Base-by-base conservation (phyloP, 2,329 filamentous ascomycete genomes). In the Grosmannia serpens region DNA sequence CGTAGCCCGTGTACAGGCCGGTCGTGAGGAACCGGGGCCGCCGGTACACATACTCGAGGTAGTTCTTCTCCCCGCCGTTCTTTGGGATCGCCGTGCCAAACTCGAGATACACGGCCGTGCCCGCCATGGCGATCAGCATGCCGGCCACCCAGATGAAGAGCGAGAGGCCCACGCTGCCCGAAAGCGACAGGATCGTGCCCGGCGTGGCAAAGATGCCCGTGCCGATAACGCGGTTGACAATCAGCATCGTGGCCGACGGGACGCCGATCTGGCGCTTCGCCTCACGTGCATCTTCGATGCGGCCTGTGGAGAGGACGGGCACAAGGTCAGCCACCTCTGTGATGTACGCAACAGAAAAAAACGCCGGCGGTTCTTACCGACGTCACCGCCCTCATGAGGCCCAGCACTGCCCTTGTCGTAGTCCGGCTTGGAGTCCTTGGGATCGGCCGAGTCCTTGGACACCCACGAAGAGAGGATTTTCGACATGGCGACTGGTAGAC, bases 201-300 rank as follows among this genome's bases (percentile, higher is more conserved):
- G 83, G 83, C 0, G 83, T 86, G 1, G 83, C 80, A 64, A 86
- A 86, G 69, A 87, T 86, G 62, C 84, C 83, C 13, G 82, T 85
- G 49, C 84, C 83, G 59, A 87, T 81, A 71, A 86, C 81, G 59
- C 82, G 79, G 71, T 85, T 85, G 69, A 85, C 79, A 67, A 85
- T 83, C 59, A 84, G 73, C 69, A 83, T 81, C 24, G 76, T 70
- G 24, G 82, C 81, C 6, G 77, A 79, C 53, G 75, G 69, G 53
- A 82, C 65, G 53, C 81, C 81, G 59, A 84, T 81, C 65, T 82
- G 76, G 46, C 79, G 74, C 64, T 80, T 80, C 59, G 72, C 71
- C 8, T 79, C 75, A 47, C 73, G 72, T 6, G 73, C 77, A 53
- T 68, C 54, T 38, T 73, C 68, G 46, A 74, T 67, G 38, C 66